Percentiles rank a stretch among this genome's conserved stretches.
Evolutionary conservation across 73 alveolate genomes (phyloP).

Genomic region (Blepharisma stoltei): DNA sequence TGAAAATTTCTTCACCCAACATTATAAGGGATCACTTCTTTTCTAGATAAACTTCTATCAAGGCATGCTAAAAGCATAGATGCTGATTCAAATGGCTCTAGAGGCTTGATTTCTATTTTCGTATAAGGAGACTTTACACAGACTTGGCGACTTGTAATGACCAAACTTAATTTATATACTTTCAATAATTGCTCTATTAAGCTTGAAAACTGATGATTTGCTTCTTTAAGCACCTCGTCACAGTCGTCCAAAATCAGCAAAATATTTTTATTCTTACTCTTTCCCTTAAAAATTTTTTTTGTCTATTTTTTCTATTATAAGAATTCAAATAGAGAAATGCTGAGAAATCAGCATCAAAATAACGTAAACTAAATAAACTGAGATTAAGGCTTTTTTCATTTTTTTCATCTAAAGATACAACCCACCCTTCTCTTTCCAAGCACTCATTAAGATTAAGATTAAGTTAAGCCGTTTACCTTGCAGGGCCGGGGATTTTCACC

Average conservation of each 20-base stretch:
- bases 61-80: not conserved
- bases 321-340: no score
- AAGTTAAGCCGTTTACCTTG: no score
- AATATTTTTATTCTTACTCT: not conserved
- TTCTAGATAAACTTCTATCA: not conserved
- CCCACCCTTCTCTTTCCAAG: no score
- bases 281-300: no score
- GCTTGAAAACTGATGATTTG: not conserved
- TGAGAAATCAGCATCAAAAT: no score
- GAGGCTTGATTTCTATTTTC: not conserved
- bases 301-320: no score
- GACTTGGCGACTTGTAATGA: not conserved
- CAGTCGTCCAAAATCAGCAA: conserved; percentile 15
- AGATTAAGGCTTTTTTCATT: no score
- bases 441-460: no score
- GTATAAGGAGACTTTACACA: not conserved
- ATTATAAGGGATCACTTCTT: conserved; percentile 5
- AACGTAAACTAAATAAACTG: no score
- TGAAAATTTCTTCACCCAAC: no score
- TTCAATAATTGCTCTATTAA: not conserved
- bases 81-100: conserved; percentile 12
- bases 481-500: no score
- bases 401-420: no score
- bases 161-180: not conserved
- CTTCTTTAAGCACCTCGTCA: not conserved